phyloP scores from a whole-genome alignment of 495 filamentous ascomycete genomes.

The Penicillium robsamsonii region DNA sequence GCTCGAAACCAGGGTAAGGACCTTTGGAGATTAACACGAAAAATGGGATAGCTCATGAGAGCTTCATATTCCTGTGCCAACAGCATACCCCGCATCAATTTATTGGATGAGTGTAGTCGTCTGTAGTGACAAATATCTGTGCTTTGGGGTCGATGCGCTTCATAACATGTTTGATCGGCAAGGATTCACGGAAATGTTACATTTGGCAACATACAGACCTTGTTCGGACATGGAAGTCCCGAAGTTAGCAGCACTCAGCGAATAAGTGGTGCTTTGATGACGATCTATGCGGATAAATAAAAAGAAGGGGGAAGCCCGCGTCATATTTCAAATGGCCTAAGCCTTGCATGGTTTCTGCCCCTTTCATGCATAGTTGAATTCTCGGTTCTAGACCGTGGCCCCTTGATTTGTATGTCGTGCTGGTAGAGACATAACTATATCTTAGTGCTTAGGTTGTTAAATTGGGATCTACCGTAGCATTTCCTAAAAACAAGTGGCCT shows the following conservation, averaged over 20 bases:
- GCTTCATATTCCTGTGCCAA: too few species aligned
- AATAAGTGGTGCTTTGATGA: not conserved
- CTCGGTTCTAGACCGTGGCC: not conserved
- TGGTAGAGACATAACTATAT: not conserved
- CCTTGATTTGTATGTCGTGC: not conserved
- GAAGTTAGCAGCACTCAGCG: not conserved
- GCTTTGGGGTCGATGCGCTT: too few species aligned
- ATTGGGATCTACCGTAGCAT: not conserved
- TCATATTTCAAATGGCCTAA: not conserved
- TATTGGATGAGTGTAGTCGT: too few species aligned
- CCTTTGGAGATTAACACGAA: too few species aligned
- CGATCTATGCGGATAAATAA: not conserved
- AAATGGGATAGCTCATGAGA: too few species aligned
- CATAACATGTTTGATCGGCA: constrained; percentile 49
- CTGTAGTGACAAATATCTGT: too few species aligned
- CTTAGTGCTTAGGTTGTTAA: not conserved
- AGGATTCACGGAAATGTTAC: not conserved
- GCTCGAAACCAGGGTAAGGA: too few species aligned
- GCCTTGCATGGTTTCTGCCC: not conserved
- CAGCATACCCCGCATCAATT: too few species aligned
- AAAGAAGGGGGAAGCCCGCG: not conserved
- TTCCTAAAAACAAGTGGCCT: too few species aligned
- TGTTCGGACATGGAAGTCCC: not conserved
- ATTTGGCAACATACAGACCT: not conserved
- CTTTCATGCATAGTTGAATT: not conserved